Conservation (phyloP, 768 basidiomycete species). For the Gloeophyllum trabeum region DNA sequence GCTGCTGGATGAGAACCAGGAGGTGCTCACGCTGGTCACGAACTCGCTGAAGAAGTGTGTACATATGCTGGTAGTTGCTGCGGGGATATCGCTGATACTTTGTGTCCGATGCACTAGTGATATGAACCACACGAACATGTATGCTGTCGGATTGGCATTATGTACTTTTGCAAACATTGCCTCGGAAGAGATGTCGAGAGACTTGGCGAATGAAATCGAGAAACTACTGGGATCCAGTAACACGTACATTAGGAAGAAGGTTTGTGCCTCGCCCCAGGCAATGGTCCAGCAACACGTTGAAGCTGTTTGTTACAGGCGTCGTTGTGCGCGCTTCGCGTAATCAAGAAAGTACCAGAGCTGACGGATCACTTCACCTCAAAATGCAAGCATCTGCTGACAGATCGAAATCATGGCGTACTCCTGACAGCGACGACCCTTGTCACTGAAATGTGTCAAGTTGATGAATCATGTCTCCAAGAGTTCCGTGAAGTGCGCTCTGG, state of each 20-base stretch:
- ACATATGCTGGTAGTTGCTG: slow-evolving; percentile 7
- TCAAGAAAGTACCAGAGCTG: slow-evolving; percentile 94
- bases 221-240: slow-evolving; percentile 95
- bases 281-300: not conserved
- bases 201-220: slow-evolving; percentile 95
- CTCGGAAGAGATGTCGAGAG: slow-evolving; percentile 98
- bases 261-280: slow-evolving; percentile 20
- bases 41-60: slow-evolving; percentile 97
- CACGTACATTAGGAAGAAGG: slow-evolving; percentile 99
- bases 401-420: slow-evolving; percentile 94
- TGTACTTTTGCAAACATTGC: slow-evolving; percentile 99
- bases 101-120: slow-evolving; percentile 46
- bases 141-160: slow-evolving; percentile 91
- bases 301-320: slow-evolving; percentile 53
- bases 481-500: slow-evolving; percentile 74
- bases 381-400: slow-evolving; percentile 83
- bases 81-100: not conserved
- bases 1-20: slow-evolving; percentile 93
- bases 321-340: slow-evolving; percentile 85
- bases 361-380: slow-evolving; percentile 85
- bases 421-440: slow-evolving; percentile 91
- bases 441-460: slow-evolving; percentile 86
- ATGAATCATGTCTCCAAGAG: slow-evolving; percentile 62
- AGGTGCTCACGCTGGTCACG: slow-evolving; percentile 93
- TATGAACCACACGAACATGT: slow-evolving; percentile 99